Evolutionary conservation across 305 asterid species (phyloP), one percentile per base, ranked within the genome.

Genomic region (Solanum hybrid): DNA sequence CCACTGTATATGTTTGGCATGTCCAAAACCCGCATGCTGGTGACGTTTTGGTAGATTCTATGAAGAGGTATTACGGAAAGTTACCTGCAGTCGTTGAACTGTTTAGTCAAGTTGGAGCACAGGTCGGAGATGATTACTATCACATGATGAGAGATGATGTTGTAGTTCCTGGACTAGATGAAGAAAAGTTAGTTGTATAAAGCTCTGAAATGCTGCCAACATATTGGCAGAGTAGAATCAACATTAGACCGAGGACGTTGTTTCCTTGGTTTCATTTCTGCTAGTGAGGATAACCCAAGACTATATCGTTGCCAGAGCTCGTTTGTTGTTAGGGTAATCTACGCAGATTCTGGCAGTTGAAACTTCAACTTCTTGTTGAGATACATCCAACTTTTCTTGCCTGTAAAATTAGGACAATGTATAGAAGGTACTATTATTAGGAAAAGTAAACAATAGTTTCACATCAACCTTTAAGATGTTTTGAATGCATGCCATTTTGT

Each of bases 1-100:
- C 95, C 8, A 95, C 95, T 0, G 93, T 92, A 12, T 91, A 93
- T 11, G 98, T 94, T 42, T 96, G 97, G 98, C 98, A 96, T 85
- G 95, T 91, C 42, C 85, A 26, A 3, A 87, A 91, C 76, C 40
- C 89, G 14, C 84, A 38, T 2, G 34, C 79, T 35, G 36, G 90
- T 10, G 29, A 38, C 6, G 91, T 87, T 37, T 93, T 94, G 79
- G 88, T 93, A 3, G 91, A 96, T 92, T 90, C 91, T 89, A 88
- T 94, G 89, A 96, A 94, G 91, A 88, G 94, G 86, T 95, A 94
- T 91, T 95, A 95, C 2, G 95, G 96, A 38, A 93, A 93, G 93
- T 90, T 92, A 92, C 98, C 98, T 35, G 97, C 95, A 0, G 90
- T 93, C 84, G 93, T 94, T 60, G 97, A 96, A 88, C 82, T 96